Evolutionary conservation across 495 filamentous ascomycete genomes (phyloP), one percentile per base, ranked within the genome.

Genomic region (Viridothelium virens): DNA sequence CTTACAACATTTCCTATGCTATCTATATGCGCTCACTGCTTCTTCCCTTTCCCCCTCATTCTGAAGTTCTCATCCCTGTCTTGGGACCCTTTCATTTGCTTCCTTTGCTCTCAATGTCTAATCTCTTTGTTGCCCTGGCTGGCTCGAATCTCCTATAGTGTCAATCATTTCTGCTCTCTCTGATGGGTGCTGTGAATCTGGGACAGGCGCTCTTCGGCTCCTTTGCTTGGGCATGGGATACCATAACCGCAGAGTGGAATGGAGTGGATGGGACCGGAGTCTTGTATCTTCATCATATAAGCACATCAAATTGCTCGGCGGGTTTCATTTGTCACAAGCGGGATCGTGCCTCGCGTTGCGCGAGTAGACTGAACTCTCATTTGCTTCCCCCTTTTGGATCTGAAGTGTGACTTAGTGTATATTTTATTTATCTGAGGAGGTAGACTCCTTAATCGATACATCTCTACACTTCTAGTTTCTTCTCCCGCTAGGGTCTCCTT

Each of bases 1-100:
- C 48, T 14, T 14, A 53, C 48, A 53, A 5, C 18, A 53, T 53
- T 53, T 53, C 48, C 48, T 53, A 53, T 53, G 5, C n/a, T 53
- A 5, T 25, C 48, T 53, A 53, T 53, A 9, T 53, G 41, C 41
- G 14, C 41, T 44, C 41, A 7, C 25, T 25, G 25, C 14, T 44
- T 44, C 41, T 14, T 44, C 41, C 41, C 6, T 44, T 44, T 44
- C 41, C 6, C 14, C 41, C 6, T 7, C 14, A 14, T 14, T 14
- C 14, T 7, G 41, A 14, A 7, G 6, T 44, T 53, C 12, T 53
- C 48, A 14, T 25, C 48, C 48, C 18, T 53, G 25, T 25, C 25
- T 25, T 25, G 25, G 25, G 25, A 25, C 25, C 25, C 25, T 53
- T 53, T 25, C 5, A n/a, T 53, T 53, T 53, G 41, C 14, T 25